phyloP scores from a whole-genome alignment of 2,329 filamentous ascomycete genomes.

The Erysiphe pisi region DNA sequence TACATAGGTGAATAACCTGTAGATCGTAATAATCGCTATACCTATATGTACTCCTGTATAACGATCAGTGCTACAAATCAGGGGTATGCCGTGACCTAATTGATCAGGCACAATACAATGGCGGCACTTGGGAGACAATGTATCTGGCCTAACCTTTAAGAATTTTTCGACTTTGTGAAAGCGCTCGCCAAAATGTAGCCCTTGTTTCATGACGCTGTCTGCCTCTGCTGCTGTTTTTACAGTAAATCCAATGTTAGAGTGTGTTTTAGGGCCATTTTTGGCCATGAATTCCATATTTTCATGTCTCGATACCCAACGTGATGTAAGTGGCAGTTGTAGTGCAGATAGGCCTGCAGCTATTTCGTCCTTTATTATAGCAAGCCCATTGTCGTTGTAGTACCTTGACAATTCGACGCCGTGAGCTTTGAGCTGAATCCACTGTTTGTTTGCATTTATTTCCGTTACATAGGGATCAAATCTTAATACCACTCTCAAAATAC shows the following conservation, averaged over 20 bases:
- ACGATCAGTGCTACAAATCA: no score
- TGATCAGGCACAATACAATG: background rate
- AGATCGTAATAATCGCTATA: no score
- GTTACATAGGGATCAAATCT: background rate
- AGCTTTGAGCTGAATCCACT: conserved; percentile 12
- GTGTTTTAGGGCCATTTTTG: background rate
- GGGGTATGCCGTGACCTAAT: no score
- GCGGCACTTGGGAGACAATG: background rate
- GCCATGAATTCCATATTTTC: background rate
- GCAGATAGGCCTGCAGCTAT: background rate
- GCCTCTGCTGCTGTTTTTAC: background rate
- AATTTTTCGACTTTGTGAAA: background rate
- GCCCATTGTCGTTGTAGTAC: background rate
- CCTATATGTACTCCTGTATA: no score
- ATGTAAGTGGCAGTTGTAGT: background rate
- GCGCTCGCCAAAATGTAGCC: background rate
- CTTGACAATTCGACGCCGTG: background rate
- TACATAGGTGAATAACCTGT: no score
- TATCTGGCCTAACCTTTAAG: background rate
- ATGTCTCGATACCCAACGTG: background rate
- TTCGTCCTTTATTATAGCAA: background rate
- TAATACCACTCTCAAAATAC: background rate
- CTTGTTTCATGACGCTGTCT: background rate
- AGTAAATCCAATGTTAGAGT: background rate
- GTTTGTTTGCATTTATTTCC: background rate